Evolutionary conservation across 1,139 yeast genomes (phyloP).

Genomic region (Groenewaldozyma sp.): DNA sequence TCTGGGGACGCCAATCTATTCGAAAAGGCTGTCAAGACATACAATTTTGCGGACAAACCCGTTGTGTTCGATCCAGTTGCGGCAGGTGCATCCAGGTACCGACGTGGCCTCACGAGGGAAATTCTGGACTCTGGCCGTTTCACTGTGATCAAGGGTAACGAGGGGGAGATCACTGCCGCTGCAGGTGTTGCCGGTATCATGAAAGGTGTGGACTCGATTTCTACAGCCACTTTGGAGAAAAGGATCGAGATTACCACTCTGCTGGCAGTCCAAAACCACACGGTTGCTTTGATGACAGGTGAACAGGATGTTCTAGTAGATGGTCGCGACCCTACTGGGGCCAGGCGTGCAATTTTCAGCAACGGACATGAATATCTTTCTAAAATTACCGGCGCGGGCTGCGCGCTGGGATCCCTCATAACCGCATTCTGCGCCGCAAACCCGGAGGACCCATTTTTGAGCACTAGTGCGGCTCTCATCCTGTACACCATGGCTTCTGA

Average conservation of each 20-base stretch:
- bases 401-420: constrained; percentile 70
- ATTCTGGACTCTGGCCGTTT: constrained; percentile 51
- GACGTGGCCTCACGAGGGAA: constrained; percentile 41
- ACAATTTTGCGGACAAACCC: constrained; percentile 50
- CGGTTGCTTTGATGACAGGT: constrained; percentile 72
- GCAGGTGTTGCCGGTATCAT: constrained; percentile 37
- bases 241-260: constrained; percentile 31
- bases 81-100: constrained; percentile 65
- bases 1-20: constrained; percentile 38
- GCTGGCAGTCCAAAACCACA: constrained; percentile 47
- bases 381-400: constrained; percentile 80
- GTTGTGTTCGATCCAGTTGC: constrained; percentile 88
- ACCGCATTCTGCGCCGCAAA: constrained; percentile 41
- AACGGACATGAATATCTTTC: constrained; percentile 71
- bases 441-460: constrained; percentile 26
- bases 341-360: constrained; percentile 27
- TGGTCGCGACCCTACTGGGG: constrained; percentile 26
- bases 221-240: constrained; percentile 26
- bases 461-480: constrained; percentile 50
- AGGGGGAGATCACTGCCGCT: constrained; percentile 61
- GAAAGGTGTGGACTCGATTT: constrained; percentile 48
- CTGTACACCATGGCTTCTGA: constrained; percentile 61
- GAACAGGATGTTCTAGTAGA: constrained; percentile 40
- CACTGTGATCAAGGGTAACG: constrained; percentile 76
- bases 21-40: constrained; percentile 45